These are phyloP conservation scores for Vickermania spadyakhi DNA, from an alignment of 208 protist species.

Conservation along the genomic window DNA sequence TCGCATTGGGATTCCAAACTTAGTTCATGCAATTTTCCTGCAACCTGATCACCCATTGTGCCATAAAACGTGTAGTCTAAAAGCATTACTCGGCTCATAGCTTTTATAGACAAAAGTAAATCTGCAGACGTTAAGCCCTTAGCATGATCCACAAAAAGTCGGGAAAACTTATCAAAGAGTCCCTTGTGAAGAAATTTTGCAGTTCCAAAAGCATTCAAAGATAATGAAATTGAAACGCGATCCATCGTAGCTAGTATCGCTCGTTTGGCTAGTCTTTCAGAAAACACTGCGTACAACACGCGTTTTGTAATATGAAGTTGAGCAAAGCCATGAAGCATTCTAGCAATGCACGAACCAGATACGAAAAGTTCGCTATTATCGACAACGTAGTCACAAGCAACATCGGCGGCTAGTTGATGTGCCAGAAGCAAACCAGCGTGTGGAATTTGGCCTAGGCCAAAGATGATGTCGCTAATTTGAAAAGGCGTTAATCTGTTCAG, in stretches of 20 bases:
- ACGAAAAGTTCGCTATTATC: constrained; percentile 63
- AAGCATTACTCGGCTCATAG: constrained; percentile 58
- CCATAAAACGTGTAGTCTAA: constrained; percentile 52
- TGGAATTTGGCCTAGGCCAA: constrained; percentile 41
- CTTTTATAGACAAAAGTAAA: constrained; percentile 42
- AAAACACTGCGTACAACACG: constrained; percentile 63
- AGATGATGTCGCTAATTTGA: constrained; percentile 40
- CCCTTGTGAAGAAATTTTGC: constrained; percentile 63
- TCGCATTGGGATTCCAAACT: constrained; percentile 40
- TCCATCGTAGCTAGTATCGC: constrained; percentile 36
- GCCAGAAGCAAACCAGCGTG: constrained; percentile 50
- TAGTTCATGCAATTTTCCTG: constrained; percentile 23
- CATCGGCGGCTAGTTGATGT: constrained; percentile 63
- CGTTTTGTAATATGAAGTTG: constrained; percentile 66
- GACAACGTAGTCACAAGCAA: constrained; percentile 55
- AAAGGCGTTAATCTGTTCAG: constrained; percentile 29
- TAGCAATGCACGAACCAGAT: constrained; percentile 38
- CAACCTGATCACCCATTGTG: constrained; percentile 26
- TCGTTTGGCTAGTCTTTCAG: constrained; percentile 29
- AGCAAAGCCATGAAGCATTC: constrained; percentile 68
- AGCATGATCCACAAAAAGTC: constrained; percentile 19
- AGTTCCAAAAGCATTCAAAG: constrained; percentile 56
- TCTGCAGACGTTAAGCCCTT: constrained; percentile 38
- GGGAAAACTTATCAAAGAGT: constrained; percentile 45
- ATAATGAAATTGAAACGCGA: constrained; percentile 27